phyloP scores from a whole-genome alignment of 2,329 filamentous ascomycete species.

The Cordyceps farinosa region DNA sequence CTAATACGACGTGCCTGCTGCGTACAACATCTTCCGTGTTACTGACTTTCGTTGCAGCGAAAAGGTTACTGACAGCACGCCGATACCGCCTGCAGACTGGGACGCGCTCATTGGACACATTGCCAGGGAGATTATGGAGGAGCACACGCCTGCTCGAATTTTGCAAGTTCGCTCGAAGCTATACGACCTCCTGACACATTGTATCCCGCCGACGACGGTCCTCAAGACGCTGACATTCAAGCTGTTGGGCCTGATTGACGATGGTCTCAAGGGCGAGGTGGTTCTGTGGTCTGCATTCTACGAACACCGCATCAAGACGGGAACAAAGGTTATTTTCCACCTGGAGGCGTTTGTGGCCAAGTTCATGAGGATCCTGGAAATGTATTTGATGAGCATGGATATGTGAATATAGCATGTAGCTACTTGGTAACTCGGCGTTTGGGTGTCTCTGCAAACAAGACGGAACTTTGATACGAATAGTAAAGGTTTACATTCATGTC shows the following conservation, averaged over 20 bases:
- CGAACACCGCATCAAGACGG: conserved; percentile 88
- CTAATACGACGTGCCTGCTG: not conserved
- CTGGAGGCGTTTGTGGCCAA: conserved; percentile 97
- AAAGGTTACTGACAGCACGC: conserved; percentile 80
- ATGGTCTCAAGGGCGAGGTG: conserved; percentile 84
- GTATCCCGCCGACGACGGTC: conserved; percentile 91
- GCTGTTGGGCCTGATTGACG: conserved; percentile 80
- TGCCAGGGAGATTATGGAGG: conserved; percentile 88
- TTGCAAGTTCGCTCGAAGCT: conserved; percentile 85
- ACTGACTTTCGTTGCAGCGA: conserved; percentile 58
- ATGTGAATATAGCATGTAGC: conserved; percentile 38
- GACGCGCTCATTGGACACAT: conserved; percentile 86
- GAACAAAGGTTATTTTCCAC: conserved; percentile 96
- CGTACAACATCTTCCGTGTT: not conserved
- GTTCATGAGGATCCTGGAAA: conserved; percentile 95
- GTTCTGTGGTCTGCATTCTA: conserved; percentile 97
- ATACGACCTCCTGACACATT: conserved; percentile 96
- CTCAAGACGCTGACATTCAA: conserved; percentile 95
- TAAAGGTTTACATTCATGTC: not conserved
- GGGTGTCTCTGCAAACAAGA: conserved; percentile 2
- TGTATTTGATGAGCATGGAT: conserved; percentile 86
- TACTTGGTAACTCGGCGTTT: conserved; percentile 5
- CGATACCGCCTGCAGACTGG: conserved; percentile 95
- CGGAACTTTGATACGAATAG: not conserved
- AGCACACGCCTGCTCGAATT: conserved; percentile 86